Base-by-base conservation (phyloP, 179 eudicot species). In the Drosera spatulata region DNA sequence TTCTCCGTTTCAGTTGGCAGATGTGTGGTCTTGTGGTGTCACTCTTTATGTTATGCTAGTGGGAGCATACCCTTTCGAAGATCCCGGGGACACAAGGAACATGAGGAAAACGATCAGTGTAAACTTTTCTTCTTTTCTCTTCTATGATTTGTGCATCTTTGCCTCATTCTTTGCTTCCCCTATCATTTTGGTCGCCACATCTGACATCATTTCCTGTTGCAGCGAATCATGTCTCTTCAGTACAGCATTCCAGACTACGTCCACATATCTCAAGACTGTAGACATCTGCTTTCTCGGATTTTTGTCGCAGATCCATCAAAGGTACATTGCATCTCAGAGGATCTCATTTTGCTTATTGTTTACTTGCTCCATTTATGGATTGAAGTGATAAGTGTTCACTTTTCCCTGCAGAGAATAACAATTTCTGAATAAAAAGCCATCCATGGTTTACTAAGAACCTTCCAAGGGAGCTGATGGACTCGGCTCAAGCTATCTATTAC, bases 11-110 rank as follows among this genome's bases (percentile, higher is more conserved):
- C 70, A 77, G 81, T 8, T 73, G 75, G 81, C 81, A 54, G 81
- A 77, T 70, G 81, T 77, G 45, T 77, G 81, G 81, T 73, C 81
- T 7, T 73, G 75, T 64, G 81, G 81, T 63, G 81, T 77, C 63
- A 73, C 81, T 22, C 75, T 77, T 6, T 77, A 73, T 59, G 81
- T 73, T 33, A 77, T 77, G 80, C 68, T 77, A 66, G 78, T 70
- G 9, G 81, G 81, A 47, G 78, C 70, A 6, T 77, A 77, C 71
- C 81, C 81, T 57, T 77, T 77, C 58, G 78, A 73, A 58, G 81
- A 77, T 49, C 81, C 78, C 4, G 55, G 64, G 39, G 81, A 77
- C 62, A 75, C 81, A 12, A 73, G 73, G 59, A 73, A 77, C 52
- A 70, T 77, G 60, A 70, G 81, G 49, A 77, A 73, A 66, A 73